Percentiles rank a stretch among this genome's conserved stretches.
Conservation (phyloP, 495 filamentous ascomycete genomes). For the Lasiosphaeriaceae sp. region DNA sequence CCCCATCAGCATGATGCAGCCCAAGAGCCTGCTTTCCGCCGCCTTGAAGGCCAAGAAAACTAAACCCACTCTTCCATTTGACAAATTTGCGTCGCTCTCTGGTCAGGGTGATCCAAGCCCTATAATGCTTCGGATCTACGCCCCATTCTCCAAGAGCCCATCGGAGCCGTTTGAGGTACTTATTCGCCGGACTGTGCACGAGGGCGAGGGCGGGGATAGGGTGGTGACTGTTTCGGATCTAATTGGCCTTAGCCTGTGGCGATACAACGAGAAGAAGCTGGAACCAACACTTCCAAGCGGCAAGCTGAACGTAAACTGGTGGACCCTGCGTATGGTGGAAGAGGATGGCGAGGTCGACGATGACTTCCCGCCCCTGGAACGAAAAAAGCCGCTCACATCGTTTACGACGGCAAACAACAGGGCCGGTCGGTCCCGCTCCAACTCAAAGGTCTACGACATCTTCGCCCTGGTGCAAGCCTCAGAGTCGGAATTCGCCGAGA, state of each 20-base stretch:
- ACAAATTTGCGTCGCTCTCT: constrained; percentile 78
- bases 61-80: constrained; percentile 78
- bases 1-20: constrained; percentile 79
- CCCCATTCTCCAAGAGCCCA: constrained; percentile 71
- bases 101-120: constrained; percentile 82
- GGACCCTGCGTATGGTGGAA: constrained; percentile 92
- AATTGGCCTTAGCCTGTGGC: constrained; percentile 84
- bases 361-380: constrained; percentile 83
- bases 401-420: constrained; percentile 89
- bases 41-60: constrained; percentile 72
- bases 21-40: constrained; percentile 66
- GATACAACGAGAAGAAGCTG: constrained; percentile 76
- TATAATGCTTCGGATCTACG: constrained; percentile 79
- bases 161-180: constrained; percentile 73
- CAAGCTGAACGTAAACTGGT: constrained; percentile 82
- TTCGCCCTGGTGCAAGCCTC: constrained; percentile 87
- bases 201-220: constrained; percentile 57
- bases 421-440: constrained; percentile 62
- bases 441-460: constrained; percentile 85
- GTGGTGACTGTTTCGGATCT: constrained; percentile 82
- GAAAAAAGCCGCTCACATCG: constrained; percentile 72
- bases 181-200: constrained; percentile 69
- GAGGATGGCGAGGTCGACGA: constrained; percentile 83
- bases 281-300: constrained; percentile 65
- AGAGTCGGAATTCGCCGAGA: constrained; percentile 70